Evolutionary conservation across 1,139 yeast species (phyloP).

Genomic region (Lizanozyma gosingica): DNA sequence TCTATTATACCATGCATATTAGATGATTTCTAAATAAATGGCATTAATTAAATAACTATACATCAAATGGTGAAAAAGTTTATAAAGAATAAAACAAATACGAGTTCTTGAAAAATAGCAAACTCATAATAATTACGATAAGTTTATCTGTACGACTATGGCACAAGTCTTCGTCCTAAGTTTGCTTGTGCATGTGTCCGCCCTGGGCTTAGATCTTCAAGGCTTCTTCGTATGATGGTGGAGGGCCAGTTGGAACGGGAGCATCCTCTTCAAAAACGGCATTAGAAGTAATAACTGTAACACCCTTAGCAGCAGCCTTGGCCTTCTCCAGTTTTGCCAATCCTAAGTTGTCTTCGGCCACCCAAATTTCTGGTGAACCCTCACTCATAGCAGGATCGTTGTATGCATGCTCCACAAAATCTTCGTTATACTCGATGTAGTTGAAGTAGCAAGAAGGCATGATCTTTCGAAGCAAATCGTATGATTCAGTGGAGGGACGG

Average conservation of each 20-base stretch:
- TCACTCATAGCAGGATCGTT: constrained; percentile 57
- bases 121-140: too few species aligned
- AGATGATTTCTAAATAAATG: constrained; percentile 1
- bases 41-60: background rate
- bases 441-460: constrained; percentile 36
- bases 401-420: constrained; percentile 47
- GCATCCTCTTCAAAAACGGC: constrained; percentile 53
- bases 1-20: too few species aligned
- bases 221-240: constrained; percentile 48
- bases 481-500: constrained; percentile 31
- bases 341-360: constrained; percentile 62
- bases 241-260: constrained; percentile 44
- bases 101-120: too few species aligned
- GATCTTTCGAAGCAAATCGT: constrained; percentile 26
- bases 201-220: constrained; percentile 30
- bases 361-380: constrained; percentile 61
- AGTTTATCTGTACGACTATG: too few species aligned
- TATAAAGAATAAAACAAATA: too few species aligned
- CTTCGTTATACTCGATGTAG: constrained; percentile 35
- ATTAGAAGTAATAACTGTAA: constrained; percentile 50
- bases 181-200: too few species aligned
- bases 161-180: too few species aligned
- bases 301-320: constrained; percentile 45
- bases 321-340: constrained; percentile 52
- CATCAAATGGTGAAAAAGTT: background rate